These are phyloP conservation scores for Wickerhamomyces sp. DNA, from an alignment of 1,139 yeast genomes.

Conservation along the genomic window DNA sequence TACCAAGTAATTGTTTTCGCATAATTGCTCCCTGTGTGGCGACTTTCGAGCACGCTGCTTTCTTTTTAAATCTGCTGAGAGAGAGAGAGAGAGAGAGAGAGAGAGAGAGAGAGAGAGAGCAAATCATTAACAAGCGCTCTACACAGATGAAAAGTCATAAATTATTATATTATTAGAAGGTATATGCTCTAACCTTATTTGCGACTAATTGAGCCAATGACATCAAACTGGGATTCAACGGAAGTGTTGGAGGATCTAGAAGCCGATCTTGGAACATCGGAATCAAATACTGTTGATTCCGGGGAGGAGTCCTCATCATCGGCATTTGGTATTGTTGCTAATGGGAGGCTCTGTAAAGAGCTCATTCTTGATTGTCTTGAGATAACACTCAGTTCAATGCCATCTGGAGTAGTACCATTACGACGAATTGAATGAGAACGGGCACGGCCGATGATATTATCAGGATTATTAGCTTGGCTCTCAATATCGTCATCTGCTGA, in stretches of 20 bases:
- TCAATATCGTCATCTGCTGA: slow-evolving; percentile 17
- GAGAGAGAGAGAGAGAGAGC: too few relatives aligned
- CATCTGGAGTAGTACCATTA: slow-evolving; percentile 4
- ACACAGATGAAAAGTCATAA: too few relatives aligned
- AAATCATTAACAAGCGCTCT: too few relatives aligned
- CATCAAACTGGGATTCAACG: slow-evolving; percentile 21
- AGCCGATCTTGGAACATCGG: slow-evolving; percentile 19
- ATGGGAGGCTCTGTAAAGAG: slow-evolving; percentile 2
- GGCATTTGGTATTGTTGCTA: slow-evolving; percentile 3
- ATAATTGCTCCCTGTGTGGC: too few relatives aligned
- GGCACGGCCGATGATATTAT: slow-evolving; percentile 8
- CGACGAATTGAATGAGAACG: slow-evolving; percentile 17
- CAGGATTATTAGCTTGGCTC: slow-evolving; percentile 6
- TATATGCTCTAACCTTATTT: too few relatives aligned
- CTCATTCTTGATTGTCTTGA: slow-evolving; percentile 13
- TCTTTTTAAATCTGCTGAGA: too few relatives aligned
- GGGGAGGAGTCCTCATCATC: slow-evolving; percentile 22
- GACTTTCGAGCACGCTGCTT: too few relatives aligned
- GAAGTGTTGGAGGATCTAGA: slow-evolving; percentile 25
- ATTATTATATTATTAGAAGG: too few relatives aligned
- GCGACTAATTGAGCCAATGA: too few relatives aligned
- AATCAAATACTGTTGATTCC: slow-evolving; percentile 20
- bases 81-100: too few relatives aligned
- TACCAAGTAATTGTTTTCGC: too few relatives aligned
- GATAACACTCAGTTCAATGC: slow-evolving; percentile 19